Evolutionary conservation across 164 flowering plant species (phyloP).

Genomic region (Amborella trichopoda): DNA sequence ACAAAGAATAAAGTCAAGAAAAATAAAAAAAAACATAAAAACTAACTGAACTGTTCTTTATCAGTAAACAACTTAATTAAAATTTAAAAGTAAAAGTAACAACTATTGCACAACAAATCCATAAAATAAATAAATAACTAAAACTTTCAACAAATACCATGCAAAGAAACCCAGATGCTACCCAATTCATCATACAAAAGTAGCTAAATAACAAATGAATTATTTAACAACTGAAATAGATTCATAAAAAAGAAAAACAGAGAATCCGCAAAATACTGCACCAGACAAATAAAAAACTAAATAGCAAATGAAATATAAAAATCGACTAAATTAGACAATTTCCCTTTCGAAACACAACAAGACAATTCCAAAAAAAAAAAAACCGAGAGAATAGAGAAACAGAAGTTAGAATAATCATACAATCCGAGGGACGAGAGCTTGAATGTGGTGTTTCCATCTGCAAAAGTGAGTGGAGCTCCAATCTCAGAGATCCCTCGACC

Average conservation of each 20-base stretch:
- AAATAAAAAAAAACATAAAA: too few species aligned
- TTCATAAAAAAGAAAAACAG: background rate
- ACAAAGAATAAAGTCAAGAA: too few species aligned
- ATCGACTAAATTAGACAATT: background rate
- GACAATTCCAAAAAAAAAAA: background rate
- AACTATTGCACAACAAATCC: too few species aligned
- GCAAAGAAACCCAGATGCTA: too few species aligned
- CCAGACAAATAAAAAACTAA: background rate
- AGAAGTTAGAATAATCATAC: constrained; percentile 20
- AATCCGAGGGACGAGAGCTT: constrained; percentile 34
- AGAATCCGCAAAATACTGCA: background rate
- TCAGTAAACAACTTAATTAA: too few species aligned
- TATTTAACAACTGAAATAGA: too few species aligned
- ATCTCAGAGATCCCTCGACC: constrained; percentile 38
- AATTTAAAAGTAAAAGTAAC: too few species aligned
- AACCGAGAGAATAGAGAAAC: background rate
- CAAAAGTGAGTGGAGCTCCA: constrained; percentile 30
- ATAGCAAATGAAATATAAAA: background rate
- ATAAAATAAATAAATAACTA: too few species aligned
- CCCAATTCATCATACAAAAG: too few species aligned
- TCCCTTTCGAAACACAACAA: background rate
- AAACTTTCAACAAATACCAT: too few species aligned
- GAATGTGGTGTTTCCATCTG: constrained; percentile 38
- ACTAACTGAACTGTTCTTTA: too few species aligned
- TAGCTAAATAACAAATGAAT: too few species aligned